Base-by-base conservation (phyloP, 176 grass and related monocot genomes). In the Juncus effusus region DNA sequence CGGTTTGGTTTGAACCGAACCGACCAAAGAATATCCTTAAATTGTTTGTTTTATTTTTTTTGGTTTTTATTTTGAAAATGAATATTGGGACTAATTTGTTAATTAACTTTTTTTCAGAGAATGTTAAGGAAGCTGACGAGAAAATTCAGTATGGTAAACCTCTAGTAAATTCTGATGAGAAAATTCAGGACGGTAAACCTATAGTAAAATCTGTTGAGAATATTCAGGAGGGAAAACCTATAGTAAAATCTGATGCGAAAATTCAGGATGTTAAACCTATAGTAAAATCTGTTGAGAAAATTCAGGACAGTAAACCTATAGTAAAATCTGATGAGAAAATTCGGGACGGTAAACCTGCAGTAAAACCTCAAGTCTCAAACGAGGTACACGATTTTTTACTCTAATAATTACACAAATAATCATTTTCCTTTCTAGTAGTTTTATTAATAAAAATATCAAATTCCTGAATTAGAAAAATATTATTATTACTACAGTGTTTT, bases 121-220 rank as follows among this genome's bases (percentile, higher is more conserved):
- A 72, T 13, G 28, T 72, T 39, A 72, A 72, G 38, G 54, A 72
- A 47, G 55, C 52, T 16, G 40, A 3, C n/a, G 69, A 72, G 12
- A 72, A 72, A 72, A 44, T 14, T 59, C 16, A 16, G 16, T 52
- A 72, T 42, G 57, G 2, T 28, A 28, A 28, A 28, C 1, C 19
- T 28, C 19, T 28, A 28, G 19, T 28, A 28, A 28, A 28, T 28
- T 28, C 47, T 37, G 38, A 4, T 11, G 66, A 70, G 28, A 70
- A 70, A 69, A 39, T 12, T 55, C 15, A 13, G 14, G 66, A 69
- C 52, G 56, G 3, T 28, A 28, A 28, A 28, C 19, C 19, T 28
- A 28, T 28, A 28, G 19, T 28, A 28, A 28, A 28, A 28, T 28
- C 47, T 37, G 38, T 3, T 11, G 66, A 70, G 28, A 70, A 70